Evolutionary conservation across 805 yeast genomes (phyloP), one percentile per base, ranked within the genome.

Genomic region (Pichia membranifaciens): DNA sequence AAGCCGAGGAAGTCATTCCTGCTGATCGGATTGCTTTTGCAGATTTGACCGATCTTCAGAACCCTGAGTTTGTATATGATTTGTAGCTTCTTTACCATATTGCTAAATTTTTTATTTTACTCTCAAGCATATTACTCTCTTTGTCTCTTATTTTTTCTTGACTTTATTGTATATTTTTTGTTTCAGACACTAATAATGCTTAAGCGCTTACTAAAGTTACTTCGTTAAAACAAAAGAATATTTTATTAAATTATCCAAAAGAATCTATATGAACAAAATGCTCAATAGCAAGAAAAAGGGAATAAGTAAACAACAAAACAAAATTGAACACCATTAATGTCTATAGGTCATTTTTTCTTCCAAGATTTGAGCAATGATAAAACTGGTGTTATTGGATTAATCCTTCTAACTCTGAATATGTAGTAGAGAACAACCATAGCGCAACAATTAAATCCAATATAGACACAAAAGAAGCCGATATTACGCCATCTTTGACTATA

Each of bases 401-500:
- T 10, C 34, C 46, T 51, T n/a, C 50, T 43, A 51, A 68, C 62
- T 58, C 74, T 54, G 62, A 66, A 54, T 50, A 58, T 9, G 50
- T 63, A 70, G 53, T 69, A 71, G 18, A 61, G 50, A 6, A 37
- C 48, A 39, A 68, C 61, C 73, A 73, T 69, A 5, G 68, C 70
- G 41, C 54, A 45, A 12, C 72, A 28, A 51, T 82, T 81, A 70
- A 81, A 78, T 15, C 63, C 55, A 50, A 80, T 71, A 63, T 74
- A 83, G 36, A 69, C 82, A 68, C 77, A 74, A 61, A 72, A 70
- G 48, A 82, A 67, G 2, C 89, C 89, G 51, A 82, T 61, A 53
- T 83, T 81, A 64, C 88, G 74, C 87, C 88, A 82, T 43, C 81
- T 63, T 44, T 76, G 62, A 33, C 60, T 45, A 58, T 66, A 80